Evolutionary conservation across 192 early-diverging fungal genomes (phyloP).

Genomic region (Diversispora epigaea): DNA sequence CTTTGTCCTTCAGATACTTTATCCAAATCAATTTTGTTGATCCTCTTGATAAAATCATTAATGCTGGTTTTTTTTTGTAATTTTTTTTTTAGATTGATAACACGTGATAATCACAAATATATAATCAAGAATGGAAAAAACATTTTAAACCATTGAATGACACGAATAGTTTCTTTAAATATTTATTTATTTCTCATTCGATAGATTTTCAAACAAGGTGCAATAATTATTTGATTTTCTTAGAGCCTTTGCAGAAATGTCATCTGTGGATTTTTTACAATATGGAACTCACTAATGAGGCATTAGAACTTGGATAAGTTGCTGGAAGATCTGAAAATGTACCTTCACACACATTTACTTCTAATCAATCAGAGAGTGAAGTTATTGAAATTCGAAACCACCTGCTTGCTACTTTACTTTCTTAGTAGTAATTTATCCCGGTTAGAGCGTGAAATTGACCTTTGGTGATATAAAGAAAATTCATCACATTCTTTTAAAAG

Average conservation of each 20-base stretch:
- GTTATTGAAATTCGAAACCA: constrained; percentile 19
- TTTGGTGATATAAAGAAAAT: constrained; percentile 17
- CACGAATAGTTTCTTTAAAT: too few species aligned
- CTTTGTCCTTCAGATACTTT: too few species aligned
- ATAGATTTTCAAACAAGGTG: constrained; percentile 4
- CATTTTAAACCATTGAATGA: too few species aligned
- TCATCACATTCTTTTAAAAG: constrained; percentile 13
- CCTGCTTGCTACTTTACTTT: constrained; percentile 14
- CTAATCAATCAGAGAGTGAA: too few species aligned
- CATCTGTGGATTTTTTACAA: constrained; percentile 12
- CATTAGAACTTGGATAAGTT: constrained; percentile 8
- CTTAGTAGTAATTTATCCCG: not conserved
- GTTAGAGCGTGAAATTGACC: not conserved
- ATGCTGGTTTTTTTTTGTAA: too few species aligned
- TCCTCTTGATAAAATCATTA: too few species aligned
- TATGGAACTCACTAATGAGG: not conserved
- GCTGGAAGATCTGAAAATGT: not conserved
- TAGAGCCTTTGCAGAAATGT: not conserved
- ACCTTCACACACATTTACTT: too few species aligned
- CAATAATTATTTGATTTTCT: not conserved
- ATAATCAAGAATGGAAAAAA: too few species aligned
- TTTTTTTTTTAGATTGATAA: too few species aligned
- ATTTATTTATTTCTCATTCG: not conserved
- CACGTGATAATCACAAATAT: too few species aligned
- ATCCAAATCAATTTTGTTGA: too few species aligned